Base-by-base conservation (phyloP, 2,329 filamentous ascomycete species). In the Nannizziopsis arthrosporioides region DNA sequence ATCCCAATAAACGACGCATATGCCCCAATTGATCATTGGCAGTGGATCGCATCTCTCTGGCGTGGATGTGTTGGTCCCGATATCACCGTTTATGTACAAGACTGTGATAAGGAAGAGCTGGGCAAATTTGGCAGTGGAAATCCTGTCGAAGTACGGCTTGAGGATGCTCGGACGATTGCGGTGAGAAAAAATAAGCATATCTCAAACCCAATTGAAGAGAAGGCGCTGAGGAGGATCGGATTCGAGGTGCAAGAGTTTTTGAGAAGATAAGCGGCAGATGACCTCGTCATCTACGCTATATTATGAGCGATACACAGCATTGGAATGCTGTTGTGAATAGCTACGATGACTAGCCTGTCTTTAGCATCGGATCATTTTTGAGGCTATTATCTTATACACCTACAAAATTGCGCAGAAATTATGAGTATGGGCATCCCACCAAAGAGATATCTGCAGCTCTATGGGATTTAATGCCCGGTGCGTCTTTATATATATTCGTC, bases 11-110 rank as follows among this genome's bases (percentile, higher is more conserved):
- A 74, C 14, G 88, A 94, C 60, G 73, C 75, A 5, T 94, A 93
- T 63, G 77, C 80, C 12, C 81, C 85, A 0, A 75, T 84, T n/a
- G 88, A 94, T 58, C 90, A 96, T 68, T 96, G 90, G 88, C 85
- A 93, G 64, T 96, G 90, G 90, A 87, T 92, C 73, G 90, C 90
- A 32, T 90, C 85, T 38, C 76, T 95, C 17, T 96, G 90, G 90
- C 81, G 89, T 8, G 86, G 87, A 8, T 84, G 85, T 47, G 75
- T 89, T 1, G 86, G 84, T 0, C 80, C 90, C 0, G 90, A 96
- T 52, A 64, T 72, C 44, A 72, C 69, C 0, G 62, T 73, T 10
- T 68, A 69, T 45, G 63, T 72, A 41, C 63, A 65, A 4, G 65
- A 70, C 34, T 64, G 64, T 42, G 61, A 63, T 14, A 61, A 63